Evolutionary conservation across 2,329 filamentous ascomycete genomes (phyloP), one percentile per base, ranked within the genome.

Genomic region (Diaporthe longicolla): DNA sequence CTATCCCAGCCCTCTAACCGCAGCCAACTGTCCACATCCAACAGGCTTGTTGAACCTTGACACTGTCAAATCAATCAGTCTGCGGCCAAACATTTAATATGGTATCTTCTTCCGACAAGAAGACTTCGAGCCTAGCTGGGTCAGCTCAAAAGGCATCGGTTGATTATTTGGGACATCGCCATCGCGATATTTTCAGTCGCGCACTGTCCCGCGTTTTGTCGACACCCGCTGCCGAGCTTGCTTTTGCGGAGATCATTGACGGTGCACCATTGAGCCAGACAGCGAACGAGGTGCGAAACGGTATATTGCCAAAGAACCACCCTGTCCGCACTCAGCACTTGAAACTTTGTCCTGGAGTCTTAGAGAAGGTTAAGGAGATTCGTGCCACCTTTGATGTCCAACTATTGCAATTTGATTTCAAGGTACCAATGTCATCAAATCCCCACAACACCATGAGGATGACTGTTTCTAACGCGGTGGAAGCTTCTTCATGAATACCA

Each of bases 401-500:
- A 19, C 29, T 32, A 37, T 35, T 54, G 21, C 35, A 37, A 48
- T 32, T 68, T 15, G 45, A 37, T 26, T 68, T 32, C 21, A 26
- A 40, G 63, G 63, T 37, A 52, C 24, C 1, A 24, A 26, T 48
- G 5, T 3, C 24, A 68, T 24, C 2, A 10, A 1, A 4, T 68
- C 9, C 17, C 19, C 29, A 2, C 9, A 24, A 5, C 3, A 9
- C 2, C 13, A 35, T 19, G 8, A 6, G 15, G 17, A 1, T n/a
- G 9, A 1, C 10, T 35, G 21, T 19, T 35, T 24, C 29, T 50
- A 1, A 40, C 37, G 19, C 21, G 9, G n/a, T 9, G 24, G 11
- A 21, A 63, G 81, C 74, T 80, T 35, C 24, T 82, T 1, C 48
- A 73, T 43, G 74, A 66, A 0, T 83, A 77, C 72, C 75, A 77